Evolutionary conservation across 83 land plant species (phyloP).

Genomic region (Picea engelmannii): DNA sequence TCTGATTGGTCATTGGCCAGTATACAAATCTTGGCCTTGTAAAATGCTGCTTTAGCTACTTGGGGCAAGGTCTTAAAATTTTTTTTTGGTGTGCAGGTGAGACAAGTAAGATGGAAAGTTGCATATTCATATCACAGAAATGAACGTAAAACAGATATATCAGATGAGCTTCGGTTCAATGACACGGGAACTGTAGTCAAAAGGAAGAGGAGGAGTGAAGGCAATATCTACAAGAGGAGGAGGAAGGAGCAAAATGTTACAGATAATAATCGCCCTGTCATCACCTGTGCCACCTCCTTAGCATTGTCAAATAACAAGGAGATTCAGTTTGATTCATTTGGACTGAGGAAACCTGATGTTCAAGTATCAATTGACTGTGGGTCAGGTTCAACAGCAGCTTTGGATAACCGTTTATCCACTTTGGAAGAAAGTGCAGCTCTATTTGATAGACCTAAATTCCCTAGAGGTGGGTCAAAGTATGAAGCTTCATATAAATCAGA

Average conservation of each 20-base stretch:
- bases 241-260: background rate
- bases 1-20: no score
- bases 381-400: background rate
- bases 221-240: slow-evolving; percentile 5
- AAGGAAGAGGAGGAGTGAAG: background rate
- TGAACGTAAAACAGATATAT: background rate
- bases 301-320: background rate
- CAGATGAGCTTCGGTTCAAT: background rate
- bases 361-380: background rate
- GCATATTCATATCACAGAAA: background rate
- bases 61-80: background rate
- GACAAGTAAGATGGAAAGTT: slow-evolving; percentile 8
- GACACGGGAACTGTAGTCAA: background rate
- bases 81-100: background rate
- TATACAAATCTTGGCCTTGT: no score
- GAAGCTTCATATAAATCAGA: background rate
- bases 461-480: background rate
- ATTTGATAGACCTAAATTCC: background rate
- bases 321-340: background rate
- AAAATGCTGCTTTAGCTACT: background rate
- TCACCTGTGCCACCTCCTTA: background rate
- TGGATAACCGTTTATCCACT: background rate
- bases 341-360: background rate
- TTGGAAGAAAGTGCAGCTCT: background rate
- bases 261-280: background rate